phyloP scores from a whole-genome alignment of 306 rosid species.

The Astragalus membranaceus region DNA sequence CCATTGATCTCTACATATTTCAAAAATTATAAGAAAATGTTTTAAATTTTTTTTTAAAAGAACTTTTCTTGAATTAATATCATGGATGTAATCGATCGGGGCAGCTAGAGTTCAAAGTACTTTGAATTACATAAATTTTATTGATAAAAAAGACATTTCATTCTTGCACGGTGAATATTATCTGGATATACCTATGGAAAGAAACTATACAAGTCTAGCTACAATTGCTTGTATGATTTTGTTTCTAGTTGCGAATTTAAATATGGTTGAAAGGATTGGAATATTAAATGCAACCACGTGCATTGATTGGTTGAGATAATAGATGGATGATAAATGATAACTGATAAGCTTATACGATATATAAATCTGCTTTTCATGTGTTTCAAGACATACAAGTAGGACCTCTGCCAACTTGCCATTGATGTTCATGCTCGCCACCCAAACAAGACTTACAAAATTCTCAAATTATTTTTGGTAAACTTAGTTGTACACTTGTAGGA shows the following conservation, averaged over 20 bases:
- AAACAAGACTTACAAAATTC: background rate
- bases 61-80: too few relatives aligned
- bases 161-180: too few relatives aligned
- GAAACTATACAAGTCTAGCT: background rate
- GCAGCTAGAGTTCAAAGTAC: too few relatives aligned
- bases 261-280: background rate
- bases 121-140: too few relatives aligned
- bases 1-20: too few relatives aligned
- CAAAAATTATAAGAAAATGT: too few relatives aligned
- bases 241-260: background rate
- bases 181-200: background rate
- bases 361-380: background rate
- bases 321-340: background rate
- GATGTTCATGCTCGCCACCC: background rate
- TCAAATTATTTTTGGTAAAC: background rate
- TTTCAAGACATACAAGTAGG: background rate
- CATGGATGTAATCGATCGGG: too few relatives aligned
- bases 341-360: background rate
- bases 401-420: background rate
- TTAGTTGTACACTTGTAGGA: background rate
- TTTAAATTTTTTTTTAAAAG: too few relatives aligned
- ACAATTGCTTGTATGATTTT: background rate
- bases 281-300: background rate
- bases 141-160: too few relatives aligned
- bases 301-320: background rate